Evolutionary conservation across 371 early-diverging fungal species (phyloP).

Genomic region (Cokeromyces recurvatus): DNA sequence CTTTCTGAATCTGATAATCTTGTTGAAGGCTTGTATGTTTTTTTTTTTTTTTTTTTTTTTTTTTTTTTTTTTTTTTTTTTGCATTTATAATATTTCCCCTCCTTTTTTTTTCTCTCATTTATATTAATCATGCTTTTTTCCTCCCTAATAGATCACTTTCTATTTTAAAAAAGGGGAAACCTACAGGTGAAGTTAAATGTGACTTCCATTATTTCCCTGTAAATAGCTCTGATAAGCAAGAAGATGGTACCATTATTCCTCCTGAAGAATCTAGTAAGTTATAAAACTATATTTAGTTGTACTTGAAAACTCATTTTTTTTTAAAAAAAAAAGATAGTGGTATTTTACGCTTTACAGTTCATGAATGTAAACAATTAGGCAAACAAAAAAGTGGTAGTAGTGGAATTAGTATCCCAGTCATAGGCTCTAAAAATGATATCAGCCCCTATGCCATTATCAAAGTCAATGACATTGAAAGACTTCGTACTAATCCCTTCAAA

Average conservation of each 20-base stretch:
- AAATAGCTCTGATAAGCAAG: slow-evolving; percentile 31
- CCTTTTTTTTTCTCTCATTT: no score
- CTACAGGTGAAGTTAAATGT: slow-evolving; percentile 40
- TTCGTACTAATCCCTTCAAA: slow-evolving; percentile 43
- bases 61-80: not conserved
- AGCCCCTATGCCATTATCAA: slow-evolving; percentile 46
- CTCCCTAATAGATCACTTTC: slow-evolving; percentile 23
- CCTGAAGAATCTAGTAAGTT: slow-evolving; percentile 42
- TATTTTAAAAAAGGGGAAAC: slow-evolving; percentile 38
- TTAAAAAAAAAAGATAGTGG: slow-evolving; percentile 48
- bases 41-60: no score
- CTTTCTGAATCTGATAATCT: slow-evolving; percentile 43
- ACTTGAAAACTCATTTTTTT: not conserved
- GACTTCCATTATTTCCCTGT: slow-evolving; percentile 43
- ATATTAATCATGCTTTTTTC: no score
- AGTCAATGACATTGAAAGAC: slow-evolving; percentile 34
- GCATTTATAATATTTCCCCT: no score
- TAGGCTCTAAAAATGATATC: slow-evolving; percentile 31
- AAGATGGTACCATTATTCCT: slow-evolving; percentile 44
- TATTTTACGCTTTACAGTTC: slow-evolving; percentile 48
- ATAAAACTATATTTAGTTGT: not conserved
- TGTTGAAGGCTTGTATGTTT: slow-evolving; percentile 31
- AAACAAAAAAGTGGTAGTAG: slow-evolving; percentile 25
- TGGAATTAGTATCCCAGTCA: slow-evolving; percentile 36
- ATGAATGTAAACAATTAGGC: slow-evolving; percentile 48